Percentiles rank a stretch among this genome's conserved stretches.
Evolutionary conservation across 768 basidiomycete genomes (phyloP).

Genomic region (Guyanaporus albipodus): DNA sequence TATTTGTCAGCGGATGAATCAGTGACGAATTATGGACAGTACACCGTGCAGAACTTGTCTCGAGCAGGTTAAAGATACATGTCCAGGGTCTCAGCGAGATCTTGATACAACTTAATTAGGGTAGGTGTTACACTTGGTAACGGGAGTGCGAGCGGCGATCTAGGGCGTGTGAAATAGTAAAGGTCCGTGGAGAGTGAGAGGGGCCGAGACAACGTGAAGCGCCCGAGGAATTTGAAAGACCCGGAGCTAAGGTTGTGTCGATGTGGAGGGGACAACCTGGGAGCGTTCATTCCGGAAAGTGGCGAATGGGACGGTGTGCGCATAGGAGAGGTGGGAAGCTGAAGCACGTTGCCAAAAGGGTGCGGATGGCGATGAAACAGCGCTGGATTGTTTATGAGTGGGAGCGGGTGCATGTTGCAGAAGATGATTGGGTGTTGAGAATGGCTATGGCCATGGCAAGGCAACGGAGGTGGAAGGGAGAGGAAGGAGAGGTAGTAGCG

Average conservation of each 20-base stretch:
- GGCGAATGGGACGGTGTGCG: background rate
- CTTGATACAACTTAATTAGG: no score
- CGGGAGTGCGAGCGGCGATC: background rate
- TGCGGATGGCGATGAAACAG: slow-evolving; percentile 7
- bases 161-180: slow-evolving; percentile 15
- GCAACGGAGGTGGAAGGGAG: slow-evolving; percentile 6
- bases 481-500: slow-evolving; percentile 9
- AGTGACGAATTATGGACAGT: background rate
- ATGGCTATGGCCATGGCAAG: slow-evolving; percentile 7
- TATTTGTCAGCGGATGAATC: slow-evolving; percentile 1
- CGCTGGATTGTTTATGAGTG: slow-evolving; percentile 16
- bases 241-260: slow-evolving; percentile 5
- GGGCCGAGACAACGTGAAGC: background rate
- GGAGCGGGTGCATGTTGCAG: slow-evolving; percentile 21
- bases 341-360: slow-evolving; percentile 17
- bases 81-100: no score
- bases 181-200: slow-evolving; percentile 9
- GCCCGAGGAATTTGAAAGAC: slow-evolving; percentile 24
- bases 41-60: no score
- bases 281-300: slow-evolving; percentile 1
- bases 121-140: background rate
- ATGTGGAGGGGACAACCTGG: background rate
- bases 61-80: no score
- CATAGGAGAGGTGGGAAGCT: background rate
- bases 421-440: slow-evolving; percentile 21